Conservation (phyloP, 1,139 yeast species). For the Zygosaccharomyces sapae region DNA sequence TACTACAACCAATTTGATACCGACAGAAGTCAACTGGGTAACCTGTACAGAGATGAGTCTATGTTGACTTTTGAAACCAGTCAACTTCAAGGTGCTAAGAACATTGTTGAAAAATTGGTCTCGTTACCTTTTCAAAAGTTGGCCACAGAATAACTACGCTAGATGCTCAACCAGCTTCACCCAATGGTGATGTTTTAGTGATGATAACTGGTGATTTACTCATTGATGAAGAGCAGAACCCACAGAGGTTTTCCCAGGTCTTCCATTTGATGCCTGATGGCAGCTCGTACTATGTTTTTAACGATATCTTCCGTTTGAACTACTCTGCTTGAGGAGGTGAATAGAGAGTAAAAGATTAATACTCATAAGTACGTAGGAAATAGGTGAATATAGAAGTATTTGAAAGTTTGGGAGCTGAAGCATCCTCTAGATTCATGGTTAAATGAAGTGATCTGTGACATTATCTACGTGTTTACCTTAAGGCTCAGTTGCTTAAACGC, state of each 20-base stretch:
- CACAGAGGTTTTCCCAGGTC: conserved; percentile 95
- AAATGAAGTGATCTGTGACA: no score
- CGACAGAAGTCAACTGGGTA: conserved; percentile 89
- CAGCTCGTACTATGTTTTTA: conserved; percentile 85
- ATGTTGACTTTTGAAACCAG: conserved; percentile 96
- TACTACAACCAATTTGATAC: conserved; percentile 94
- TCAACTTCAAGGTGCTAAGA: conserved; percentile 91
- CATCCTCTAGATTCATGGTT: no score
- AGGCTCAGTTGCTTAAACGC: not conserved
- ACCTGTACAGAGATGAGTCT: conserved; percentile 91
- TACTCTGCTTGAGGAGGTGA: conserved; percentile 53
- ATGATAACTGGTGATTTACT: conserved; percentile 97
- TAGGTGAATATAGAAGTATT: conserved; percentile 4
- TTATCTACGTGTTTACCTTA: not conserved
- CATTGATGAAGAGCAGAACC: conserved; percentile 85
- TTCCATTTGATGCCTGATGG: conserved; percentile 95
- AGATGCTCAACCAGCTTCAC: conserved; percentile 97
- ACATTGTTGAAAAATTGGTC: conserved; percentile 83
- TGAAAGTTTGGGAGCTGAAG: not conserved
- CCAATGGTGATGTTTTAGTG: conserved; percentile 88
- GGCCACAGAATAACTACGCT: conserved; percentile 88
- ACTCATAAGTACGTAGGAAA: conserved; percentile 3
- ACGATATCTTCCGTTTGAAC: conserved; percentile 93
- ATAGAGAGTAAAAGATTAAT: not conserved
- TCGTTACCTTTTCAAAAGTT: conserved; percentile 88